A percentile compares a stretch with the other conserved stretches of the same genome.
Conservation (phyloP, 306 rosid species). For the Vachellia collinsii region DNA sequence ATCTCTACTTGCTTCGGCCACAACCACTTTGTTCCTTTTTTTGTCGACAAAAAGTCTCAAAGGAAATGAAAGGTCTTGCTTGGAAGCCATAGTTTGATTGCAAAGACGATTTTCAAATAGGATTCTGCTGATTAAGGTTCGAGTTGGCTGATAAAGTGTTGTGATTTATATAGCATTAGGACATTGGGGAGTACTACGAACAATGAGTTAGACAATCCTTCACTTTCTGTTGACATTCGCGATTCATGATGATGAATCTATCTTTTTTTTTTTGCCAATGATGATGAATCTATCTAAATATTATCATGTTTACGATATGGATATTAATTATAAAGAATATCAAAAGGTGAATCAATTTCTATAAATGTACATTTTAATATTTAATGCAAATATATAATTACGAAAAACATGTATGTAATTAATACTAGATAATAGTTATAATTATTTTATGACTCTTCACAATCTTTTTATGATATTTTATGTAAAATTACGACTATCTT, state of each 20-base stretch:
- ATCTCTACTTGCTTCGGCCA: not conserved
- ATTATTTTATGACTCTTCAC: not conserved
- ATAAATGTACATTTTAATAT: not conserved
- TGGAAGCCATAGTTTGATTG: not conserved
- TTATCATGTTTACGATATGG: not conserved
- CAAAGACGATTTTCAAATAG: not conserved
- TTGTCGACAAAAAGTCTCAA: not conserved
- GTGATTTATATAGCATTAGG: not conserved
- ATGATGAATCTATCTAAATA: not conserved
- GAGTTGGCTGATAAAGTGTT: not conserved
- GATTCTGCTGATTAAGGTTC: not conserved
- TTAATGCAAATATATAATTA: not conserved
- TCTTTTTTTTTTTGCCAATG: too few species aligned
- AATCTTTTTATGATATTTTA: too few species aligned
- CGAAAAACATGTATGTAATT: not conserved
- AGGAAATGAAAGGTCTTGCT: not conserved
- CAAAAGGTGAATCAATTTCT: not conserved
- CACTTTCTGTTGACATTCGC: not conserved
- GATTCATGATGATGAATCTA: too few species aligned
- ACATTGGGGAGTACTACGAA: not conserved
- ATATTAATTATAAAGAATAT: not conserved
- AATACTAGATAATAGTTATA: too few species aligned
- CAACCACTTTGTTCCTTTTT: not conserved
- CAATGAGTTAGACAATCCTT: not conserved
- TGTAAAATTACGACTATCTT: not conserved